These are phyloP conservation scores for Trichoderma aggressivum DNA, from an alignment of 2,329 filamentous ascomycete genomes.

Conservation along the genomic window DNA sequence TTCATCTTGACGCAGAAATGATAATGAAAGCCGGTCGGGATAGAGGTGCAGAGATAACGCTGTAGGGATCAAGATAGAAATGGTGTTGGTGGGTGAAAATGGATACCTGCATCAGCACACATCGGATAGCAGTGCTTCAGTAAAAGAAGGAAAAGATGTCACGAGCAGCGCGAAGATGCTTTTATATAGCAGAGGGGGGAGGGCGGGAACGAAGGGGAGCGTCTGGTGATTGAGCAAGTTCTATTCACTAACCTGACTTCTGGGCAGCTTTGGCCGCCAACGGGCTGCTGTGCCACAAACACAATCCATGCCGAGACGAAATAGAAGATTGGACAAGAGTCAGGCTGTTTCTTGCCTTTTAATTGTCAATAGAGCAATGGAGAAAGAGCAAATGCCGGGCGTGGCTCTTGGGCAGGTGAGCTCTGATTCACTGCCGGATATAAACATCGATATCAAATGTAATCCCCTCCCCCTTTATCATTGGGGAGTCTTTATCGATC, in stretches of 20 bases:
- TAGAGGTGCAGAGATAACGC: conserved; percentile 12
- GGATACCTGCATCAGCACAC: background rate
- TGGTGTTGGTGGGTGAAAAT: background rate
- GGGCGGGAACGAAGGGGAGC: background rate
- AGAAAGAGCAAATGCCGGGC: background rate
- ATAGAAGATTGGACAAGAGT: background rate
- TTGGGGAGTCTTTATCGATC: background rate
- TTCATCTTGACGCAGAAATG: conserved; percentile 1
- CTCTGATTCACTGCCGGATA: conserved; percentile 6
- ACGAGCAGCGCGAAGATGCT: background rate
- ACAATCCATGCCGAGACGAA: background rate
- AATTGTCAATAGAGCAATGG: background rate
- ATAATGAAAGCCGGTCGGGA: background rate
- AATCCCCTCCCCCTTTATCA: background rate
- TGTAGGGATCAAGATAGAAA: conserved; percentile 9
- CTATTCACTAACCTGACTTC: conserved; percentile 2
- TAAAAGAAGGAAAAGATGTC: background rate
- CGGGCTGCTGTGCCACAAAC: background rate
- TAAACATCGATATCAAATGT: background rate
- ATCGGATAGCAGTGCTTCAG: background rate
- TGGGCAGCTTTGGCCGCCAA: background rate
- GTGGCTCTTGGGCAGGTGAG: background rate
- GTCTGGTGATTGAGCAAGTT: background rate
- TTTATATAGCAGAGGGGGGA: background rate
- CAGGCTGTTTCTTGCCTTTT: background rate